A percentile compares a stretch with the other conserved stretches of the same genome.
Evolutionary conservation across 176 grass and related monocot species (phyloP).

Genomic region (Zea luxurians): DNA sequence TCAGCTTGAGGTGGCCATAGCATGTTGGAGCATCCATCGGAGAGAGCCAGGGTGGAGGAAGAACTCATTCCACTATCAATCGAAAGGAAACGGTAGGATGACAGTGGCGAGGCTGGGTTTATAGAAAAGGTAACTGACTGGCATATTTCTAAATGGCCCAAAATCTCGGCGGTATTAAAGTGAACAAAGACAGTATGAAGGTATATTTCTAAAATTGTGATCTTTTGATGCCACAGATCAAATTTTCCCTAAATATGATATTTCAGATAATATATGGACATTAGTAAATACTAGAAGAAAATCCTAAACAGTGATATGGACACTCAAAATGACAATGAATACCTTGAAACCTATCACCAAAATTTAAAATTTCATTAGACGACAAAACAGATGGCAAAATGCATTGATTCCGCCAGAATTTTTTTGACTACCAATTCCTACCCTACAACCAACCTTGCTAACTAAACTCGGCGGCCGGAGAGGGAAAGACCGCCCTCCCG

Average conservation of each 20-base stretch:
- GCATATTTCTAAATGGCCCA: not conserved
- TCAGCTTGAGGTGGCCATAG: not conserved
- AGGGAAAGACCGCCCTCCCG: no score
- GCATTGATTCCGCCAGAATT: not conserved
- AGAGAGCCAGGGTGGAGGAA: not conserved
- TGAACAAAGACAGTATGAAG: not conserved
- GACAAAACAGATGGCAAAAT: not conserved
- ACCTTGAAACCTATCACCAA: not conserved
- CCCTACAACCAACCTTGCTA: not conserved
- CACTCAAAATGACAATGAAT: constrained; percentile 3
- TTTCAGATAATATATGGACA: not conserved
- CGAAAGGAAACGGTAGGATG: not conserved
- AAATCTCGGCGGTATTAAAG: not conserved
- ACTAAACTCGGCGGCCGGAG: no score
- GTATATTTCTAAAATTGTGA: constrained; percentile 1
- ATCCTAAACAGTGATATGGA: not conserved
- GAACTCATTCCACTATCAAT: no score
- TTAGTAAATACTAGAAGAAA: not conserved
- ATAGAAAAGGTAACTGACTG: constrained; percentile 3
- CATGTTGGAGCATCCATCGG: not conserved
- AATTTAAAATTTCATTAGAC: not conserved
- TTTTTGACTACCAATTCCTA: constrained; percentile 1
- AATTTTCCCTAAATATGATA: not conserved
- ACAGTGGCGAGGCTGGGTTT: not conserved
- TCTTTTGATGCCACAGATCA: not conserved